Evolutionary conservation across 73 alveolate species (phyloP).

Genomic region (Breviolum minutum): DNA sequence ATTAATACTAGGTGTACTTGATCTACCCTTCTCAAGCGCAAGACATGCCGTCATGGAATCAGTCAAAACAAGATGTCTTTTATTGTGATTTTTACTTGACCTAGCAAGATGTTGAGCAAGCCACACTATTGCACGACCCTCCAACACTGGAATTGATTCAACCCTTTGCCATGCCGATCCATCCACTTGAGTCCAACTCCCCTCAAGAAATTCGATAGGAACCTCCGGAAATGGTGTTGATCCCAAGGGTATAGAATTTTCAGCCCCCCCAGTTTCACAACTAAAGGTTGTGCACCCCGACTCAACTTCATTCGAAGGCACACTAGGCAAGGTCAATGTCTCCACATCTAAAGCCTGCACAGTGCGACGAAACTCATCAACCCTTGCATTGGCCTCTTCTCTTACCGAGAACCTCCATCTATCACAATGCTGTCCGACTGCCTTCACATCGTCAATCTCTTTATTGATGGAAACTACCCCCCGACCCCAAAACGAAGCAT

Average conservation of each 20-base stretch:
- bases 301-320: too few relatives aligned
- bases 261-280: neutral
- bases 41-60: constrained; percentile 16
- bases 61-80: neutral
- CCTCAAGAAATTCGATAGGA: constrained; percentile 6
- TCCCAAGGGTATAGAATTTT: too few relatives aligned
- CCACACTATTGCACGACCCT: constrained; percentile 35
- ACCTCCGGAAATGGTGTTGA: constrained; percentile 16
- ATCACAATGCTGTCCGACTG: neutral
- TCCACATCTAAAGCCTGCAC: neutral
- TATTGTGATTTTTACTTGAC: neutral
- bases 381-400: neutral
- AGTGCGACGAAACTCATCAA: too few relatives aligned
- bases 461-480: neutral
- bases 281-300: neutral
- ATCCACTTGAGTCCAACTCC: neutral
- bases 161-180: neutral
- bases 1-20: neutral
- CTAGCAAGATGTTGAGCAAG: constrained; percentile 10
- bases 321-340: neutral
- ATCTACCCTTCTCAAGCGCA: constrained; percentile 11
- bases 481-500: constrained; percentile 61
- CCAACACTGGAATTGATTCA: constrained; percentile 14
- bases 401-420: constrained; percentile 15
- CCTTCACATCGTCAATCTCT: neutral